Evolutionary conservation across 148 eudicot genomes (phyloP).

Genomic region (Rhododendron henanense): DNA sequence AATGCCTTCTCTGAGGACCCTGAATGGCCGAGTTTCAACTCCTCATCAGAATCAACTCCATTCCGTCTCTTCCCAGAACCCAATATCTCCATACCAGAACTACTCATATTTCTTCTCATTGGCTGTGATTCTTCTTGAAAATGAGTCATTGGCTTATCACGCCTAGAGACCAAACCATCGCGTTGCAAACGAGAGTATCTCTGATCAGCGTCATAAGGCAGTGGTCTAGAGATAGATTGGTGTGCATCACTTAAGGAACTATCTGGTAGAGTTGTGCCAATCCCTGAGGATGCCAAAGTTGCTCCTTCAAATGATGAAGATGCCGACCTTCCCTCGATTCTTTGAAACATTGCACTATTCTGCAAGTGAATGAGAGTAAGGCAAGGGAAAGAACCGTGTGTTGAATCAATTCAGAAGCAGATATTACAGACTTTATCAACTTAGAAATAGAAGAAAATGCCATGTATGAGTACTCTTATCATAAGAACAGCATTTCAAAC

Average conservation of each 20-base stretch:
- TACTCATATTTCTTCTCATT: constrained; percentile 13
- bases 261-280: constrained; percentile 9
- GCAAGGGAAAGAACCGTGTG: not conserved
- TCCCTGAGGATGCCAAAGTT: constrained; percentile 14
- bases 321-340: constrained; percentile 15
- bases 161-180: constrained; percentile 21
- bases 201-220: constrained; percentile 21
- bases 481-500: not conserved
- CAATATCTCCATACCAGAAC: constrained; percentile 13
- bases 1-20: constrained; percentile 15
- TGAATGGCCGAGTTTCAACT: not conserved
- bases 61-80: constrained; percentile 13
- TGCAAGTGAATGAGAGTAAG: not conserved
- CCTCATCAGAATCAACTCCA: constrained; percentile 13
- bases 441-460: not conserved
- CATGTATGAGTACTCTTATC: not conserved
- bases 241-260: constrained; percentile 10
- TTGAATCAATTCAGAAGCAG: not conserved
- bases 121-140: constrained; percentile 19
- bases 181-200: constrained; percentile 18
- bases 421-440: not conserved
- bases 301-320: constrained; percentile 20
- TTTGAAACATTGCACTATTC: constrained; percentile 15
- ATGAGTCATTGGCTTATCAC: constrained; percentile 19
- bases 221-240: constrained; percentile 12